A percentile compares a stretch with the other conserved stretches of the same genome.
These are phyloP conservation scores for Leccinum variicolor DNA, from an alignment of 768 basidiomycete species.

Conservation along the genomic window DNA sequence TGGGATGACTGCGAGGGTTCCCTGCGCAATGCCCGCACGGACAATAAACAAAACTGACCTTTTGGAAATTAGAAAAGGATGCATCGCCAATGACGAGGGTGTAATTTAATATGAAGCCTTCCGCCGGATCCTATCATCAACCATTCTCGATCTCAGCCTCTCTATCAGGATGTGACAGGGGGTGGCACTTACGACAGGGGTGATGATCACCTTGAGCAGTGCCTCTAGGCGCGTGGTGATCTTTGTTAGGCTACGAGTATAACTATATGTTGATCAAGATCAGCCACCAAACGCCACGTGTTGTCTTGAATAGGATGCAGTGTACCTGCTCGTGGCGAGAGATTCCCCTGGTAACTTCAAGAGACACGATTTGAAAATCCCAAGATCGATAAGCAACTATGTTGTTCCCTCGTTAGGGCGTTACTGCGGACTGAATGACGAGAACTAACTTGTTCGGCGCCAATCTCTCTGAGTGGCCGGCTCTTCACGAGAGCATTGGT, in stretches of 20 bases:
- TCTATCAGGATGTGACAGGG: not conserved
- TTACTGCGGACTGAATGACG: not conserved
- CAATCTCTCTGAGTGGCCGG: slow-evolving; percentile 86
- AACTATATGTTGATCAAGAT: slow-evolving; percentile 44
- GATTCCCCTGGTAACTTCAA: slow-evolving; percentile 78
- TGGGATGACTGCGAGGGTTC: not conserved
- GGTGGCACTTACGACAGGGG: slow-evolving; percentile 67
- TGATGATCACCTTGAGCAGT: slow-evolving; percentile 91
- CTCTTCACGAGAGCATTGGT: slow-evolving; percentile 88
- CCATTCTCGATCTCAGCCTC: not conserved
- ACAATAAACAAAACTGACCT: slow-evolving; percentile 47
- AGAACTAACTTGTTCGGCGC: slow-evolving; percentile 81
- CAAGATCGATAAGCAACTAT: slow-evolving; percentile 87
- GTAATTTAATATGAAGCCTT: slow-evolving; percentile 95
- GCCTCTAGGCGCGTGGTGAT: slow-evolving; percentile 83
- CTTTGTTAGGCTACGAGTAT: slow-evolving; percentile 78
- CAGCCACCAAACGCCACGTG: slow-evolving; percentile 3
- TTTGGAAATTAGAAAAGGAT: slow-evolving; percentile 97
- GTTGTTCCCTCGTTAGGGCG: slow-evolving; percentile 7
- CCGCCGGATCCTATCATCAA: slow-evolving; percentile 74
- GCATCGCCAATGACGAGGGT: slow-evolving; percentile 91
- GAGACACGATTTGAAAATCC: slow-evolving; percentile 79
- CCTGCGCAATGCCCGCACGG: not conserved
- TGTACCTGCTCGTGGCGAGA: slow-evolving; percentile 53
- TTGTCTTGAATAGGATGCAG: not conserved